Percentiles rank a stretch among this genome's conserved stretches.
Evolutionary conservation across 192 early-diverging fungal genomes (phyloP).

Genomic region (Coemansia furcata): DNA sequence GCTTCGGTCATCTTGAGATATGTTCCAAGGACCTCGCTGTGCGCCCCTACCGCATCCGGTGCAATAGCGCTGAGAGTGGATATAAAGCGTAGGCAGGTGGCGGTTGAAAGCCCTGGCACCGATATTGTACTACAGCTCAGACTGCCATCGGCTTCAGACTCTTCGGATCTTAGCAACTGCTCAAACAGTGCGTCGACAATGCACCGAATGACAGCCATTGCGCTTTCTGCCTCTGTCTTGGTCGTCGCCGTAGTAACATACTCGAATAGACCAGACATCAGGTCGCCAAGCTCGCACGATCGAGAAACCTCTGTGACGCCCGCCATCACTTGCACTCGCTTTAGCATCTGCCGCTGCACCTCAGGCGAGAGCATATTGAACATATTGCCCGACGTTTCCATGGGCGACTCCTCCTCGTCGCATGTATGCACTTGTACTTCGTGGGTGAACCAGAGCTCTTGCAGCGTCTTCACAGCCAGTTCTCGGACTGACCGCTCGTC

Average conservation of each 20-base stretch:
- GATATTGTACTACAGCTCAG: background rate
- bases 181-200: slow-evolving; percentile 79
- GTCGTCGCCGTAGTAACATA: slow-evolving; percentile 33
- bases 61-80: slow-evolving; percentile 55
- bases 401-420: slow-evolving; percentile 22
- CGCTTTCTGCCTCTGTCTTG: slow-evolving; percentile 50
- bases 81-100: slow-evolving; percentile 52
- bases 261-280: slow-evolving; percentile 39
- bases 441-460: slow-evolving; percentile 73
- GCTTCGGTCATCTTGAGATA: slow-evolving; percentile 57
- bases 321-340: slow-evolving; percentile 47
- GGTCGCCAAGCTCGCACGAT: slow-evolving; percentile 25
- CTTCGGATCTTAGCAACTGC: slow-evolving; percentile 64
- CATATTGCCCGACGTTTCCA: slow-evolving; percentile 19
- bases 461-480: slow-evolving; percentile 65
- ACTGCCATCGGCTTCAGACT: slow-evolving; percentile 33
- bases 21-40: slow-evolving; percentile 45
- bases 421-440: slow-evolving; percentile 12
- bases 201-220: slow-evolving; percentile 58
- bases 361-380: slow-evolving; percentile 47
- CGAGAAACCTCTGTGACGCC: slow-evolving; percentile 40
- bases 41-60: slow-evolving; percentile 55
- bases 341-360: slow-evolving; percentile 38
- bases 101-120: slow-evolving; percentile 11
- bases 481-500: slow-evolving; percentile 65